phyloP scores from a whole-genome alignment of 495 filamentous ascomycete species.

The Podospora tetraspora region DNA sequence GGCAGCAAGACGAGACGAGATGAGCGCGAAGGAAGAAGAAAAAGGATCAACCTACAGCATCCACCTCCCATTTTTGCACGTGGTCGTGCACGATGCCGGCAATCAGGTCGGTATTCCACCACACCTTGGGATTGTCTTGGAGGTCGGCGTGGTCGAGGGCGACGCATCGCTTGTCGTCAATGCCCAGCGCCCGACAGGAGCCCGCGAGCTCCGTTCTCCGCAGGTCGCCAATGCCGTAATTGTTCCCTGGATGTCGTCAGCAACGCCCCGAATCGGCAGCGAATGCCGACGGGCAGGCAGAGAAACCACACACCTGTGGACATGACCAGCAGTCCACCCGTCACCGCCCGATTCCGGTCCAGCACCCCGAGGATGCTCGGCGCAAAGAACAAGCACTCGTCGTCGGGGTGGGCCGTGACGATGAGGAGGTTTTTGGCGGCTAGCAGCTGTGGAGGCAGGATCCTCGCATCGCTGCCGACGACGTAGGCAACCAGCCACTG shows the following conservation, averaged over 20 bases:
- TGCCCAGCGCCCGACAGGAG: constrained; percentile 34
- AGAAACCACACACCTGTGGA: constrained; percentile 30
- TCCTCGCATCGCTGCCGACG: constrained; percentile 33
- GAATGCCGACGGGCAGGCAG: not conserved
- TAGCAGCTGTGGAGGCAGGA: constrained; percentile 35
- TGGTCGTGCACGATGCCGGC: constrained; percentile 30
- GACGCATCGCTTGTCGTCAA: constrained; percentile 30
- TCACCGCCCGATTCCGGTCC: constrained; percentile 27
- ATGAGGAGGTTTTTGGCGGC: constrained; percentile 35
- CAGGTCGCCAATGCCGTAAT: constrained; percentile 36
- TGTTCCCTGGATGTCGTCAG: constrained; percentile 30
- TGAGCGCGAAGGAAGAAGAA: not conserved
- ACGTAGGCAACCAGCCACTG: constrained; percentile 37
- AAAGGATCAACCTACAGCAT: constrained; percentile 26
- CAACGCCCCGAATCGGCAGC: not conserved
- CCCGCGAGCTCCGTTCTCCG: constrained; percentile 32
- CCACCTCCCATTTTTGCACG: constrained; percentile 37
- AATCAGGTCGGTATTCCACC: constrained; percentile 37
- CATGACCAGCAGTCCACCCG: constrained; percentile 35
- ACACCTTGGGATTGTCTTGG: constrained; percentile 39
- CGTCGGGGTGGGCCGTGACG: constrained; percentile 41
- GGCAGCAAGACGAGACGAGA: not conserved
- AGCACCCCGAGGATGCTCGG: constrained; percentile 39
- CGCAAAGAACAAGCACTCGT: constrained; percentile 41
- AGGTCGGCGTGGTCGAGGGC: constrained; percentile 33